Conservation (phyloP, 75 land plant species). For the Chamaecyparis obtusa region DNA sequence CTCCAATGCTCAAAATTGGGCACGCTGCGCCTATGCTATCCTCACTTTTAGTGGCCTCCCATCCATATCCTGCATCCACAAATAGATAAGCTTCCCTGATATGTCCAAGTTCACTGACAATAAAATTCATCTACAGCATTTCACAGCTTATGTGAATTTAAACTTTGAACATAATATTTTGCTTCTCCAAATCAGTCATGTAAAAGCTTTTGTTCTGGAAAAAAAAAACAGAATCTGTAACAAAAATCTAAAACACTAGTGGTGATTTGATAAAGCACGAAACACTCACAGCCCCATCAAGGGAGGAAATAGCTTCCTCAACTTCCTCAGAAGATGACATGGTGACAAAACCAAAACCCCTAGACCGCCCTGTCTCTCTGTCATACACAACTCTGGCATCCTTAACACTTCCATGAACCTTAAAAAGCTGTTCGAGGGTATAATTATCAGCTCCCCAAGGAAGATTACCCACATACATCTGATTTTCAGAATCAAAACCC, state of each 20-base stretch:
- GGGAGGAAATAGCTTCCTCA: constrained; percentile 54
- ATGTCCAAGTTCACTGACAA: too few species aligned
- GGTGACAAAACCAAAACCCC: constrained; percentile 97
- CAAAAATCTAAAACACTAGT: neutral
- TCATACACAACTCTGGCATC: constrained; percentile 87
- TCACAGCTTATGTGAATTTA: too few species aligned
- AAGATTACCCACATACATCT: constrained; percentile 81
- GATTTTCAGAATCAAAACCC: constrained; percentile 20
- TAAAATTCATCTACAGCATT: too few species aligned
- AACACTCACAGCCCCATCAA: constrained; percentile 73
- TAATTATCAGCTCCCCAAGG: constrained; percentile 80
- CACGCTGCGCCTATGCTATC: too few species aligned
- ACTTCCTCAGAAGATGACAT: constrained; percentile 59
- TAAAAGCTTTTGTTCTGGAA: neutral
- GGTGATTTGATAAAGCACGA: too few species aligned
- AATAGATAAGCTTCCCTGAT: too few species aligned
- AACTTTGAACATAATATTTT: too few species aligned
- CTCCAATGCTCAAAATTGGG: too few species aligned
- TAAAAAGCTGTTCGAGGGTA: constrained; percentile 64
- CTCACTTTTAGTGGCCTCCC: too few species aligned
- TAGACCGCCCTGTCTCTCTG: constrained; percentile 79
- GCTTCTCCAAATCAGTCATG: too few species aligned
- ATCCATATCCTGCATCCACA: too few species aligned
- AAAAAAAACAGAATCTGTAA: too few species aligned
- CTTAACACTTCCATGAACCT: constrained; percentile 70